Percentiles rank a stretch among this genome's conserved stretches.
Conservation (phyloP, 208 protist species). For the Strigomonas culicis region DNA sequence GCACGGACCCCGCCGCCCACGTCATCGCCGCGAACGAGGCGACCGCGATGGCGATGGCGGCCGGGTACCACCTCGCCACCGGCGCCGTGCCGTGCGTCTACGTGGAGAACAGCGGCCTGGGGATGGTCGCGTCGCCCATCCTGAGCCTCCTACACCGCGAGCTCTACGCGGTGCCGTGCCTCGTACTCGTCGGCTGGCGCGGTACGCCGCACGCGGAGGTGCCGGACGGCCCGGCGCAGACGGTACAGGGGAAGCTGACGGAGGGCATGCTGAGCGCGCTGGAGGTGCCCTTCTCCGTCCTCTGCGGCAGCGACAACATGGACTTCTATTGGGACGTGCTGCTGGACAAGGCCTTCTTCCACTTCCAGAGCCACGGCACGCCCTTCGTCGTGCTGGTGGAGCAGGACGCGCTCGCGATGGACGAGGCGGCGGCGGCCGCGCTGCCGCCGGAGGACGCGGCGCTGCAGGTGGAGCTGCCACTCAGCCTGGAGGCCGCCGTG, state of each 20-base stretch:
- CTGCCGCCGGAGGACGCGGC: too few relatives aligned
- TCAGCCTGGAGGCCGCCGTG: background rate
- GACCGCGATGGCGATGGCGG: too few relatives aligned
- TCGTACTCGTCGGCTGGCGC: too few relatives aligned
- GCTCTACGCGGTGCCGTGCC: background rate
- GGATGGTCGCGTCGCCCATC: too few relatives aligned
- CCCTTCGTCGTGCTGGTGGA: background rate
- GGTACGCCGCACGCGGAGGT: background rate
- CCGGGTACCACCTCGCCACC: background rate
- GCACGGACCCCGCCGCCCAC: too few relatives aligned
- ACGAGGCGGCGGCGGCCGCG: too few relatives aligned
- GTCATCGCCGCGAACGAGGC: background rate
- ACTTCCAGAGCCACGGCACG: background rate
- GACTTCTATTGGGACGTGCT: background rate
- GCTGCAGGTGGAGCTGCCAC: background rate
- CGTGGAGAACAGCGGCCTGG: background rate
- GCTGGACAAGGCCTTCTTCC: background rate
- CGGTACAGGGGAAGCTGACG: background rate
- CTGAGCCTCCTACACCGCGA: background rate
- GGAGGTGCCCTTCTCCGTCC: background rate
- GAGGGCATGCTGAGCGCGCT: background rate
- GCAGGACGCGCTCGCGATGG: background rate
- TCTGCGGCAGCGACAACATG: background rate
- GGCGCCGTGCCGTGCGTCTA: background rate
- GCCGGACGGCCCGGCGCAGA: too few relatives aligned